Conservation (phyloP, 371 early-diverging fungal genomes). For the Mucor piriformis region DNA sequence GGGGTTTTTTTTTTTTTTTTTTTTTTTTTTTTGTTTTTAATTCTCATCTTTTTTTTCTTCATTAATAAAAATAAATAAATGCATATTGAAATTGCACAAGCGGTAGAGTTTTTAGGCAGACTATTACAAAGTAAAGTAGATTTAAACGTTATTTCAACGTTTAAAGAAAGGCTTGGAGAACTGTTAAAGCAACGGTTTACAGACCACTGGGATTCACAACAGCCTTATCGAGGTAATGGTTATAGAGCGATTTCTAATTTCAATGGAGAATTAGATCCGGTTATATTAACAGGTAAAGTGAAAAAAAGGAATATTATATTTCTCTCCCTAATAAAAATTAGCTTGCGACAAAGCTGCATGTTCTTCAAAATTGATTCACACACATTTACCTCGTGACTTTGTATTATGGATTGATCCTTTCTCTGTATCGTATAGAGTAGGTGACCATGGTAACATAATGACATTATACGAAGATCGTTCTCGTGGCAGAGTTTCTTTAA, state of each 20-base stretch:
- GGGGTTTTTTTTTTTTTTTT: constrained; percentile 3
- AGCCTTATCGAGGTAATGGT: constrained; percentile 72
- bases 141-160: constrained; percentile 35
- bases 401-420: constrained; percentile 88
- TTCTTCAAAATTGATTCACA: constrained; percentile 23
- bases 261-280: constrained; percentile 70
- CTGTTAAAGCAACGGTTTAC: constrained; percentile 48
- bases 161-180: constrained; percentile 48
- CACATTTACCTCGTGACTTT: constrained; percentile 71
- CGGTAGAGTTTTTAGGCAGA: constrained; percentile 61
- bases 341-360: constrained; percentile 34
- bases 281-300: constrained; percentile 50
- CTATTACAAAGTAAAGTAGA: constrained; percentile 53
- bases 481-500: constrained; percentile 57
- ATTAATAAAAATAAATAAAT: constrained; percentile 29
- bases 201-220: constrained; percentile 77
- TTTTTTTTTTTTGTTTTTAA: constrained; percentile 3
- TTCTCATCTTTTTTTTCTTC: constrained; percentile 6
- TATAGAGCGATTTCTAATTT: constrained; percentile 78
- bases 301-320: no score
- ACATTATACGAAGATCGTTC: constrained; percentile 73
- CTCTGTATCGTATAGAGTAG: constrained; percentile 73
- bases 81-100: constrained; percentile 68
- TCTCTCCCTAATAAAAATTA: constrained; percentile 6
- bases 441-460: constrained; percentile 76